Percentiles rank a stretch among this genome's conserved stretches.
These are phyloP conservation scores for Nicotiana tomentosiformis DNA, from an alignment of 257 asterid genomes.

Conservation along the genomic window DNA sequence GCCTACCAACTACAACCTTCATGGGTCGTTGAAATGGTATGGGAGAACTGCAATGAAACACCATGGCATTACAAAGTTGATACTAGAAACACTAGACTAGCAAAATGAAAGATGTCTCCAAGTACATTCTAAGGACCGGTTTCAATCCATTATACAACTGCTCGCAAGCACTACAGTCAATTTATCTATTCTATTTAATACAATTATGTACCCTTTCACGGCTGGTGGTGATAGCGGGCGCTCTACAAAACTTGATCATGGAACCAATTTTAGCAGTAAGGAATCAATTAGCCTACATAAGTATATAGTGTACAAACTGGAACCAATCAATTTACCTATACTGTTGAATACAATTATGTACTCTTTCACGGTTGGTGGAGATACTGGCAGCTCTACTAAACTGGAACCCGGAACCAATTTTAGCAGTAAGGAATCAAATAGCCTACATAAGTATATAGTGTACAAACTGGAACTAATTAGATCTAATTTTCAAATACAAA, in stretches of 20 bases:
- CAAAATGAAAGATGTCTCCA: neutral
- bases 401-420: neutral
- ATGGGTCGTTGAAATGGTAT: conserved; percentile 69
- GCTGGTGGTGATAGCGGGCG: neutral
- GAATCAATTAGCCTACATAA: neutral
- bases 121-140: neutral
- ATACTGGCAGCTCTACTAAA: neutral
- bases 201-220: neutral
- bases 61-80: neutral
- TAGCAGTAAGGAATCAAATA: neutral
- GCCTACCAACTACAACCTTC: conserved; percentile 94
- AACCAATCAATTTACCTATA: neutral
- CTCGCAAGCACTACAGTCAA: neutral
- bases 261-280: neutral
- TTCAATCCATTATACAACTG: neutral
- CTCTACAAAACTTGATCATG: neutral
- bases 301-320: neutral
- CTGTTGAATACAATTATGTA: neutral
- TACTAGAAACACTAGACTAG: neutral
- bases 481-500: too few relatives aligned
- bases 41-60: conserved; percentile 56
- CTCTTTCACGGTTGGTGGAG: neutral
- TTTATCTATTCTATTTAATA: neutral
- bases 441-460: neutral
- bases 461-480: neutral